These are phyloP conservation scores for Arachnopeziza araneosa DNA, from an alignment of 2,329 filamentous ascomycete species.

Conservation along the genomic window DNA sequence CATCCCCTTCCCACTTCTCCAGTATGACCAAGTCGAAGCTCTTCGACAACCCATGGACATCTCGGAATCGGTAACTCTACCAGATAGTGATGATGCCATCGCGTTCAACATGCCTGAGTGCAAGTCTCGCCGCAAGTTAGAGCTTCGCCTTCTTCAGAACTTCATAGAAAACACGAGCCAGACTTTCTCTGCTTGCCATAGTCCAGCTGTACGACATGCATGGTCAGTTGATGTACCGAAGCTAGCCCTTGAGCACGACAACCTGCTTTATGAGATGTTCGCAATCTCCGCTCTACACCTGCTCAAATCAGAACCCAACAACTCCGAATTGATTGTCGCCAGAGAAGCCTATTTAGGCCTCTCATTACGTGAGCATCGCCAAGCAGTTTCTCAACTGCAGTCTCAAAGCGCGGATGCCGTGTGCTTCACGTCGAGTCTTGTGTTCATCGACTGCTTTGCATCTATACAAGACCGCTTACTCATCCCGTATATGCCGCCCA, in stretches of 20 bases:
- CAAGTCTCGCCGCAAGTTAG: conserved; percentile 13
- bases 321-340: background rate
- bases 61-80: background rate
- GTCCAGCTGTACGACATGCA: conserved; percentile 1
- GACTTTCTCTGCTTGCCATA: conserved; percentile 8
- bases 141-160: conserved; percentile 21
- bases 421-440: conserved; percentile 13
- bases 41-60: background rate
- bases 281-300: conserved; percentile 19
- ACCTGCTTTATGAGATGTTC: conserved; percentile 18
- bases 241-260: conserved; percentile 15
- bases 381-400: conserved; percentile 11
- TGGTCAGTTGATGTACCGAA: conserved; percentile 8
- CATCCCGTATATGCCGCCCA: conserved; percentile 15
- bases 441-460: conserved; percentile 15
- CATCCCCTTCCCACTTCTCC: background rate
- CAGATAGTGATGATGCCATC: background rate
- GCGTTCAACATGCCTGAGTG: conserved; percentile 8
- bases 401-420: conserved; percentile 16
- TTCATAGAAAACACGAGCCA: conserved; percentile 15
- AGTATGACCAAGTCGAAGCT: background rate
- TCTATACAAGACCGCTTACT: conserved; percentile 12
- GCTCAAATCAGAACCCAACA: conserved; percentile 9
- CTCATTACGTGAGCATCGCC: conserved; percentile 14
- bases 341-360: conserved; percentile 16